Conservation (phyloP, 768 basidiomycete species). For the Lyophyllum decastes region DNA sequence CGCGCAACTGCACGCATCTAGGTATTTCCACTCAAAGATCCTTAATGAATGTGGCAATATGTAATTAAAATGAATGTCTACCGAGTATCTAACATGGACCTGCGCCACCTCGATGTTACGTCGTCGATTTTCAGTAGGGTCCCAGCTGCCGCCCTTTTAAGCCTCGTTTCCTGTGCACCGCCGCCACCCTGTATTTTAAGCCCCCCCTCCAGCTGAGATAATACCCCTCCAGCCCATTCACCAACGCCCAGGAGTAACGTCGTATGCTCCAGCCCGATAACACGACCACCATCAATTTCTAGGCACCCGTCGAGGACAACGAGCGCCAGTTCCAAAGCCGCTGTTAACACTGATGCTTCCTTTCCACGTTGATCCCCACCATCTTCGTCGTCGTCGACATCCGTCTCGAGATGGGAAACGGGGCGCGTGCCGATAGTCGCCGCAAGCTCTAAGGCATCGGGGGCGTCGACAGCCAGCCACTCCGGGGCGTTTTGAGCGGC, state of each 20-base stretch:
- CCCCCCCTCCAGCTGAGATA: slow-evolving; percentile 67
- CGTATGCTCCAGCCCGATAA: slow-evolving; percentile 76
- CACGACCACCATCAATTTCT: slow-evolving; percentile 76
- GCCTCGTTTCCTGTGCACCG: slow-evolving; percentile 59
- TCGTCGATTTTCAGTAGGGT: slow-evolving; percentile 82
- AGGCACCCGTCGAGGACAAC: slow-evolving; percentile 73
- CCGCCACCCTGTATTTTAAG: slow-evolving; percentile 61
- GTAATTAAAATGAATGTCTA: slow-evolving; percentile 25
- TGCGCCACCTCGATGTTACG: slow-evolving; percentile 65
- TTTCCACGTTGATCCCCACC: slow-evolving; percentile 38
- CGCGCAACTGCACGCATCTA: slow-evolving; percentile 7
- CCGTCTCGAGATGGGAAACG: slow-evolving; percentile 44
- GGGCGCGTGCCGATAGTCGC: slow-evolving; percentile 74
- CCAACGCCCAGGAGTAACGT: slow-evolving; percentile 66
- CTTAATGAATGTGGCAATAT: slow-evolving; percentile 39
- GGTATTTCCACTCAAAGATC: slow-evolving; percentile 19
- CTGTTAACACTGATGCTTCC: slow-evolving; percentile 73
- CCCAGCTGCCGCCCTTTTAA: slow-evolving; percentile 74
- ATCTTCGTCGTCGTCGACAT: slow-evolving; percentile 35
- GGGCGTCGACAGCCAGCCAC: slow-evolving; percentile 81
- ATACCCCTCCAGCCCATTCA: slow-evolving; percentile 80
- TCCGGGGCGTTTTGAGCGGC: slow-evolving; percentile 78
- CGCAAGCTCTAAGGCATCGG: slow-evolving; percentile 82
- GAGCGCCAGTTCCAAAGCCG: slow-evolving; percentile 77
- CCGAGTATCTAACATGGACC: slow-evolving; percentile 54